Evolutionary conservation across 139 green algal genomes (phyloP).

Genomic region (Closterium sp.): DNA sequence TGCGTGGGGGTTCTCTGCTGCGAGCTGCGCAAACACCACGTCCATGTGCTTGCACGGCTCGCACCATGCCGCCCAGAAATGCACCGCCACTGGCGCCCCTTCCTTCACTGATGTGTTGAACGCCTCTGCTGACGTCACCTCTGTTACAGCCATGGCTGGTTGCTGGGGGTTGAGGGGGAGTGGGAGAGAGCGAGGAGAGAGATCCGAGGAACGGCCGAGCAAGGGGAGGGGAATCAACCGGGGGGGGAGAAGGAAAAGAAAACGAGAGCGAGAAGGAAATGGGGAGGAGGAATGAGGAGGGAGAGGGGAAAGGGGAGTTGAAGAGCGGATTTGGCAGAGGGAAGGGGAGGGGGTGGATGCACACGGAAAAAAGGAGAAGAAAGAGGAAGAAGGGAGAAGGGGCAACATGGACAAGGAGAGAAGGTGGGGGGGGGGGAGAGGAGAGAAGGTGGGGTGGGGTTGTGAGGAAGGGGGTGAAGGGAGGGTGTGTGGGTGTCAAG

Average conservation of each 20-base stretch:
- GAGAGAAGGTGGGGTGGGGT: too few relatives aligned
- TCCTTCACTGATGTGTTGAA: neutral
- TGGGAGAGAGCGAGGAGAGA: too few relatives aligned
- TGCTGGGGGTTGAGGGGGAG: neutral
- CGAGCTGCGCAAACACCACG: conserved; percentile 63
- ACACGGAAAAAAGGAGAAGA: too few relatives aligned
- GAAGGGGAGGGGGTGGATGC: too few relatives aligned
- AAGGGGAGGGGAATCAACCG: neutral
- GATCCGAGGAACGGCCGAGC: too few relatives aligned
- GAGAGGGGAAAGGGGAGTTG: too few relatives aligned
- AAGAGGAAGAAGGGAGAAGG: neutral
- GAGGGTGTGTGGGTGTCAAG: neutral
- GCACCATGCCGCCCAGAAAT: conserved; percentile 84
- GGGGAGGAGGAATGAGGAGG: neutral
- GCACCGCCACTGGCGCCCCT: conserved; percentile 52
- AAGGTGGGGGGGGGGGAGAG: too few relatives aligned
- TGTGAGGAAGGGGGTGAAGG: too few relatives aligned
- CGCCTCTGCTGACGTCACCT: conserved; percentile 9
- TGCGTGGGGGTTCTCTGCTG: neutral
- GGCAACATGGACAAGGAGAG: neutral
- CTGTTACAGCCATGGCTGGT: neutral
- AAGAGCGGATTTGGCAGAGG: too few relatives aligned
- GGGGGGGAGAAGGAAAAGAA: too few relatives aligned
- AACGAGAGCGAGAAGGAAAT: too few relatives aligned
- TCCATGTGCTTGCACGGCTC: conserved; percentile 83